Evolutionary conservation across 768 basidiomycete genomes (phyloP), one percentile per base, ranked within the genome.

Genomic region (Russula griseocarnosa): DNA sequence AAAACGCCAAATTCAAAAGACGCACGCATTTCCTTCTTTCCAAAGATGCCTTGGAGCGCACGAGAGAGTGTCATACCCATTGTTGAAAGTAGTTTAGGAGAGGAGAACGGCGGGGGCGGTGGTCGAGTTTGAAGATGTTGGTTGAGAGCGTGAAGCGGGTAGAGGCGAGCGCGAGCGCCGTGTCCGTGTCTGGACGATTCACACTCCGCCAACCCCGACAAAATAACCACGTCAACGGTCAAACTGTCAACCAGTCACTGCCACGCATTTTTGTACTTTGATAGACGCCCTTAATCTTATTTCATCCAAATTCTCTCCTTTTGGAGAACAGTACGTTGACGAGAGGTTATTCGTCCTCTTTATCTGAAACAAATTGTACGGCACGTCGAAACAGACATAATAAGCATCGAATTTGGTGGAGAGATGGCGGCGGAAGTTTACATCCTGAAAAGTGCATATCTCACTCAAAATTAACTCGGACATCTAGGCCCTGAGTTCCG

Each of bases 11-110:
- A 71, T 67, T 66, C 65, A 69, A 69, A 69, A 69, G 59, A 79
- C 95, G 76, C 77, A 97, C 95, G 94, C 96, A 99, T 98, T 81
- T 99, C 96, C 86, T 89, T 96, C 84, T 97, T 98, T 78, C 94
- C 95, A 72, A 98, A 94, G 74, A 99, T 83, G 75, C 84, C 84
- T 55, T 84, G 81, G 72, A 98, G 84, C 53, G 94, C 76, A 70
- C 79, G 79, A 70, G 90, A 92, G 66, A 92, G 77, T 16, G 83
- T 82, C 66, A 92, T 78, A 85, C 90, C 90, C 90, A 92, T 92
- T 75, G 54, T 50, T 60, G 28, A 54, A 47, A 52, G 14, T 50
- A 38, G 55, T 62, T 42, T 46, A 60, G 13, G 50, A 36, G 40
- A 44, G 16, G 40, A 28, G 5, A n/a, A 50, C 46, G 46, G 46